Conservation (phyloP, 1,284 basidiomycete species). For the Cystobasidium sp. region DNA sequence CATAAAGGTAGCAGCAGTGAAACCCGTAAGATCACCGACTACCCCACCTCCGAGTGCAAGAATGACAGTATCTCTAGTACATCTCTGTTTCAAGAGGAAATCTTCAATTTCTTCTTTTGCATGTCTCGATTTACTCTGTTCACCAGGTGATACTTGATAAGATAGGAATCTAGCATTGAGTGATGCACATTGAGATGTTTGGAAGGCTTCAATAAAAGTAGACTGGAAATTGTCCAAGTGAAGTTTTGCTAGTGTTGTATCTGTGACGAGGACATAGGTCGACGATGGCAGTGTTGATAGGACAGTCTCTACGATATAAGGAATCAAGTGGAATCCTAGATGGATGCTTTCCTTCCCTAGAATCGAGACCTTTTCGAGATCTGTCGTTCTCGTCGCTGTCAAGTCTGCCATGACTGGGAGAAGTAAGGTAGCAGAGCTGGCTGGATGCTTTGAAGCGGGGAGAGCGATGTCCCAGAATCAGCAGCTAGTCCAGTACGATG, state of each 20-base stretch:
- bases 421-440: background rate
- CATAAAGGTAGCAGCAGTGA: slow-evolving; percentile 98
- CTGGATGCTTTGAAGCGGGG: too few relatives aligned
- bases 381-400: background rate
- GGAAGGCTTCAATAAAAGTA: slow-evolving; percentile 64
- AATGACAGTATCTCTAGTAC: slow-evolving; percentile 91
- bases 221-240: slow-evolving; percentile 72
- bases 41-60: slow-evolving; percentile 95
- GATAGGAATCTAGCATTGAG: slow-evolving; percentile 68
- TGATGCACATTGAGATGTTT: slow-evolving; percentile 52
- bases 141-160: slow-evolving; percentile 83
- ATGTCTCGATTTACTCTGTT: slow-evolving; percentile 86
- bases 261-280: slow-evolving; percentile 90
- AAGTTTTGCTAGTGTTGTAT: slow-evolving; percentile 81
- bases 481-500: too few relatives aligned
- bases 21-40: slow-evolving; percentile 91
- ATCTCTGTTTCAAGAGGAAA: slow-evolving; percentile 83
- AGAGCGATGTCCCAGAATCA: too few relatives aligned
- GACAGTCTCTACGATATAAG: slow-evolving; percentile 82
- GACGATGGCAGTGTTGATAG: slow-evolving; percentile 76
- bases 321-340: slow-evolving; percentile 85
- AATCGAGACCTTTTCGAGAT: slow-evolving; percentile 69
- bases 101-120: slow-evolving; percentile 95
- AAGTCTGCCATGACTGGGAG: slow-evolving; percentile 7
- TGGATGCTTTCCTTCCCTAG: slow-evolving; percentile 85